Evolutionary conservation across 192 early-diverging fungal species (phyloP), one percentile per base, ranked within the genome.

Genomic region (Backusella mclennaniae): DNA sequence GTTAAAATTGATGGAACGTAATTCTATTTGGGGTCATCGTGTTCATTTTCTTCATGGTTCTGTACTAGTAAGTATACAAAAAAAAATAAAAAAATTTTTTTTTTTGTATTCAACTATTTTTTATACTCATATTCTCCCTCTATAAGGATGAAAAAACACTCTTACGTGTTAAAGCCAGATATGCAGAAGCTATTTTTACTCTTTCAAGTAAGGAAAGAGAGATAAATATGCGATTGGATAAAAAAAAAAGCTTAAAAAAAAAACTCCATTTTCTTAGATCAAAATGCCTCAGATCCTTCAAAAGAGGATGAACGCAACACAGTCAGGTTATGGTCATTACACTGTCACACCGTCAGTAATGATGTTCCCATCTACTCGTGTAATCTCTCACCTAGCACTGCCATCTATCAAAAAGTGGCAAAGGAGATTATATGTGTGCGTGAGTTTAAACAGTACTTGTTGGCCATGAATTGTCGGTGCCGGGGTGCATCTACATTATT

Each of bases 291-390:
- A 9, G 85, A 88, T 69, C 73, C 83, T n/a, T 76, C 81, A 33
- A 77, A 83, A 31, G 89, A 93, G 84, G 92, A 93, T 74, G 88
- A 91, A 42, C 77, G 88, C 74, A 93, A 91, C 63, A 91, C 90
- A 9, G 78, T 92, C 3, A 75, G 90, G 7, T 83, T 89, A 3
- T 93, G 90, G 92, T 89, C 90, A 14, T 79, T 93, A 35, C 86
- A 90, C 41, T 79, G 82, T 26, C 87, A 89, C 66, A 87, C 89
- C 0, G 87, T 88, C 21, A 71, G 70, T 35, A 29, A 71, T 52
- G 53, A 86, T 19, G 83, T 86, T 6, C 87, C 89, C 15, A 77
- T 93, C 6, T 93, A 83, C 66, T 84, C 89, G 8, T 86, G 86
- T 74, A 92, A 90, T 56, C 76, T 91, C 11, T 76, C 90, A 31